A percentile compares a stretch with the other conserved stretches of the same genome.
phyloP scores from a whole-genome alignment of 1,284 basidiomycete species.

The Marasmius tenuissimus region DNA sequence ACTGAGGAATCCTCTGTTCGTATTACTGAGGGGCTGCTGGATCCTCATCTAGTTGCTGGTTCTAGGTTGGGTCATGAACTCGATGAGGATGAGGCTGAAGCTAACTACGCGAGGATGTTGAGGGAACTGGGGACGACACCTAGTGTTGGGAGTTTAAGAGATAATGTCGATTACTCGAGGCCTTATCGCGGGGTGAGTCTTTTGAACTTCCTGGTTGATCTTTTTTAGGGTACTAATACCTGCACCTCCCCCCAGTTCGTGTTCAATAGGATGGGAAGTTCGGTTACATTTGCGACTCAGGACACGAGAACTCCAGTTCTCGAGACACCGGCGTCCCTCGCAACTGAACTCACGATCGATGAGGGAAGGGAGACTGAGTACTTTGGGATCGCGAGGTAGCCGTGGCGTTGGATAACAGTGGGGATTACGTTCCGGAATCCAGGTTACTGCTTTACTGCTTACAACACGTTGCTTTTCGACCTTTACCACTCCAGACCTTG shows the following conservation, averaged over 20 bases:
- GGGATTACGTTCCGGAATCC: neutral
- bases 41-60: neutral
- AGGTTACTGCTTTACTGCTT: no score
- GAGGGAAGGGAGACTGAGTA: neutral
- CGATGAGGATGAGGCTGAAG: neutral
- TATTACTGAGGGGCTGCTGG: constrained; percentile 7
- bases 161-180: constrained; percentile 18
- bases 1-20: constrained; percentile 4
- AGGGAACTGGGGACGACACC: neutral
- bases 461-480: neutral
- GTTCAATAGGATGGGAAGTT: constrained; percentile 2
- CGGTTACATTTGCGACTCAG: neutral
- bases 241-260: neutral
- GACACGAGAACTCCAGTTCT: neutral
- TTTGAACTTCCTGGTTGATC: neutral
- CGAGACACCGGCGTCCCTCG: neutral
- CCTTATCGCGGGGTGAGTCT: constrained; percentile 15
- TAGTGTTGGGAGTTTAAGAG: constrained; percentile 13
- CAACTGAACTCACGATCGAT: neutral
- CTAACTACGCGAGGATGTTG: no score
- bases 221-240: neutral
- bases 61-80: neutral
- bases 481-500: no score
- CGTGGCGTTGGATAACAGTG: neutral
- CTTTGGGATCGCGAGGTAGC: neutral